Base-by-base conservation (phyloP, 495 filamentous ascomycete genomes). In the Patellaria atrata region DNA sequence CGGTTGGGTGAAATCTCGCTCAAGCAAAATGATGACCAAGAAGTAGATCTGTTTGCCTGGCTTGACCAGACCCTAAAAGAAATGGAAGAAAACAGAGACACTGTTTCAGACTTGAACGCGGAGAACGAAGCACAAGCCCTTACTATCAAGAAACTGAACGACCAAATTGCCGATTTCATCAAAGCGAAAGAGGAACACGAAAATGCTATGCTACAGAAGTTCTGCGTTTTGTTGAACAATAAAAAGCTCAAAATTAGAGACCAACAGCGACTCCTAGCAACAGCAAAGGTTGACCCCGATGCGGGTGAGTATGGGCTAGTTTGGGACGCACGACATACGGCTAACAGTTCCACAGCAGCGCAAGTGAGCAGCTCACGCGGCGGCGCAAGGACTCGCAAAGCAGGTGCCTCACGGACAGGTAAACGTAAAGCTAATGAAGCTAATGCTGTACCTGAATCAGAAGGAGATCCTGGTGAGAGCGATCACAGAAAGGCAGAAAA, bases 201-300 rank as follows among this genome's bases (percentile, higher is more conserved):
- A 48, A 62, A 68, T 12, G 68, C 75, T 33, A 53, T 91, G 4
- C 56, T 91, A 2, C 64, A 70, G 23, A 84, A 81, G 50, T 82
- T 84, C 36, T 65, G 65, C 22, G 62, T 68, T 13, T 54, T 91
- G 1, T 55, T 93, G 0, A 93, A 93, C 43, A 74, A 76, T 46
- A 93, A 93, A 57, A 93, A 93, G 55, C 61, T 81, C n/a, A 91
- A 89, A 56, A 87, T 93, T 15, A 62, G 82, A 19, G 77, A 87
- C 41, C 80, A 89, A 51, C 76, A 83, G 41, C 66, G 75, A 13
- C 45, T 85, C 6, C 53, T 89, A 4, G 67, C 64, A 11, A 60
- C 63, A n/a, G 68, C 72, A 5, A 72, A 66, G 23, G 53, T 70
- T 6, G 70, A 79, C 48, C 54, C 63, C 0, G 47, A 55, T 1